Evolutionary conservation across 2,329 filamentous ascomycete species (phyloP).

Genomic region (Fusarium floridanum): DNA sequence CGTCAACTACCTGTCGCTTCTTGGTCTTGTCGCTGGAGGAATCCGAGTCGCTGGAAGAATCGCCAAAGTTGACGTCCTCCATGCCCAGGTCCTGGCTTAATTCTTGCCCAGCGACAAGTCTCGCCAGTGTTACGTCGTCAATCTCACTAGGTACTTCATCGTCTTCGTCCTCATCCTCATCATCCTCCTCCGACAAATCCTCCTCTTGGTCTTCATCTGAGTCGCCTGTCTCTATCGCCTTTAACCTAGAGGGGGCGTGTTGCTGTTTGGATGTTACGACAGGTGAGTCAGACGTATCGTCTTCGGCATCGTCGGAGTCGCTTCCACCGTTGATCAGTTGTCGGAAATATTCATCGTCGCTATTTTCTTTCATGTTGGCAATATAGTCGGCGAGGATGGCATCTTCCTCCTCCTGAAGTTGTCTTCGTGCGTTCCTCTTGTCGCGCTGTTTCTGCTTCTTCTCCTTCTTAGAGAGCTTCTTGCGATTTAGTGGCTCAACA

Average conservation of each 20-base stretch:
- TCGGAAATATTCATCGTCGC: constrained; percentile 58
- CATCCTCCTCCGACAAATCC: neutral
- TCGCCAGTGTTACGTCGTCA: constrained; percentile 45
- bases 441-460: constrained; percentile 36
- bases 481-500: neutral
- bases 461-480: constrained; percentile 15
- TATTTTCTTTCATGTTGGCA: constrained; percentile 70
- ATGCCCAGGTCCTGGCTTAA: constrained; percentile 22
- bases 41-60: constrained; percentile 33
- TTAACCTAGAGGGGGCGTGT: constrained; percentile 64
- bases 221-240: constrained; percentile 47
- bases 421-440: constrained; percentile 32
- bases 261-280: constrained; percentile 51
- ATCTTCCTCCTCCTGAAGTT: constrained; percentile 59
- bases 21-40: constrained; percentile 36
- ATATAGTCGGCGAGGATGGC: constrained; percentile 77
- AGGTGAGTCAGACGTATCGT: constrained; percentile 61
- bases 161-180: constrained; percentile 15
- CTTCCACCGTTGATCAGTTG: constrained; percentile 24
- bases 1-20: constrained; percentile 52
- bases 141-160: constrained; percentile 37
- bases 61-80: constrained; percentile 32
- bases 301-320: constrained; percentile 14
- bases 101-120: constrained; percentile 41
- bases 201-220: constrained; percentile 22